Evolutionary conservation across 2,329 filamentous ascomycete genomes (phyloP).

Genomic region (Trichoderma simmonsii): DNA sequence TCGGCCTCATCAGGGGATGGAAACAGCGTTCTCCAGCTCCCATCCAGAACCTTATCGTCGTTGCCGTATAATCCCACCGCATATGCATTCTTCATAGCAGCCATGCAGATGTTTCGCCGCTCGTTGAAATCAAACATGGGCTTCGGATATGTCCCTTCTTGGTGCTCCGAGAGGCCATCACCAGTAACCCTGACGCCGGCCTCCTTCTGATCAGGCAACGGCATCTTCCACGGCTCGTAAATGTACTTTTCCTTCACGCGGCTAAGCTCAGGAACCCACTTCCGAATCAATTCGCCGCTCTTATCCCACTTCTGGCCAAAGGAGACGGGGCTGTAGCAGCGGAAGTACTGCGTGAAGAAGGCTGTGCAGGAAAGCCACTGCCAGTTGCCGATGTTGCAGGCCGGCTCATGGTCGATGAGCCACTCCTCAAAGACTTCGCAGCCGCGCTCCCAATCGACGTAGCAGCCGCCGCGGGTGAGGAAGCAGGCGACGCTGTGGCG

Average conservation of each 20-base stretch:
- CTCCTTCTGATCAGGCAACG: conserved; percentile 63
- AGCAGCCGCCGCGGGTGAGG: conserved; percentile 74
- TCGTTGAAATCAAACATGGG: conserved; percentile 74
- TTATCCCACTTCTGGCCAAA: conserved; percentile 77
- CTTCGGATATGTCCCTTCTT: conserved; percentile 60
- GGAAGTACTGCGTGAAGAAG: conserved; percentile 70
- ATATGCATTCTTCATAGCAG: conserved; percentile 70
- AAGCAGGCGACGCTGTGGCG: conserved; percentile 78
- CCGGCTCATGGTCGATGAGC: conserved; percentile 70
- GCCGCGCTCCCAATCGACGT: conserved; percentile 75
- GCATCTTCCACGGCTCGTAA: conserved; percentile 77
- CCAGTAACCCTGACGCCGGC: conserved; percentile 62
- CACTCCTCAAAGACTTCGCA: conserved; percentile 75
- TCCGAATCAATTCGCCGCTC: conserved; percentile 60
- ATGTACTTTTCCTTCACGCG: conserved; percentile 65
- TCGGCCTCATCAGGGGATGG: conserved; percentile 32
- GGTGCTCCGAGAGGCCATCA: conserved; percentile 43
- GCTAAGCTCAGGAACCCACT: conserved; percentile 65
- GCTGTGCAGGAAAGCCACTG: conserved; percentile 75
- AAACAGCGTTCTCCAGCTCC: conserved; percentile 51
- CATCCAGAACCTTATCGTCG: conserved; percentile 58
- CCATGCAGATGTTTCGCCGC: conserved; percentile 59
- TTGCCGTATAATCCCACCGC: conserved; percentile 61
- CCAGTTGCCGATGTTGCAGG: conserved; percentile 75
- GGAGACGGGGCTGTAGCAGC: conserved; percentile 66